These are phyloP conservation scores for Posidonia australis DNA, from an alignment of 106 monocot genomes.

Conservation along the genomic window DNA sequence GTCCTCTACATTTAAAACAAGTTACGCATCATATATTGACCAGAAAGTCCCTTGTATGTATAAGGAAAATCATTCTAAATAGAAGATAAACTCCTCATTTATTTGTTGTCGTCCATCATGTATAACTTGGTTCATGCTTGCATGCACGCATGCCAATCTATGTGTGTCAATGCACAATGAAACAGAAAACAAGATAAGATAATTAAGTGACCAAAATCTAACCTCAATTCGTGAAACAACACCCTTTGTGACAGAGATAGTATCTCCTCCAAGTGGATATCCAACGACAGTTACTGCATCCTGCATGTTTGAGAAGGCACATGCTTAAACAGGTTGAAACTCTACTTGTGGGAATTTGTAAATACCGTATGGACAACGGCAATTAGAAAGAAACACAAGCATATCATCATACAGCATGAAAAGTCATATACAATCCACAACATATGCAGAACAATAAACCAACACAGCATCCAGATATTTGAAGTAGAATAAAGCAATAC, in stretches of 20 bases:
- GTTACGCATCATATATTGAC: too few species aligned
- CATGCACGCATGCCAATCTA: too few species aligned
- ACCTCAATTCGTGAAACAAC: conserved; percentile 98
- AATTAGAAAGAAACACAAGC: not conserved
- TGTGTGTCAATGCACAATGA: not conserved
- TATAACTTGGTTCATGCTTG: too few species aligned
- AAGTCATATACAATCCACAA: not conserved
- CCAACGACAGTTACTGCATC: conserved; percentile 96
- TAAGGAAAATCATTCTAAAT: too few species aligned
- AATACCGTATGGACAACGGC: not conserved
- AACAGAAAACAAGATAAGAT: not conserved
- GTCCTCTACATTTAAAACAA: too few species aligned
- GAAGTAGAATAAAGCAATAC: too few species aligned
- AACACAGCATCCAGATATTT: too few species aligned
- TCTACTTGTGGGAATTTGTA: not conserved
- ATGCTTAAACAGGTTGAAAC: not conserved
- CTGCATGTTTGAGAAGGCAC: conserved; percentile 29
- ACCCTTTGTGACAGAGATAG: conserved; percentile 96
- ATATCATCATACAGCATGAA: not conserved
- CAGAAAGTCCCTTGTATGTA: too few species aligned
- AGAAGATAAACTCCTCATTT: too few species aligned
- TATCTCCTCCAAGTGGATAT: conserved; percentile 95
- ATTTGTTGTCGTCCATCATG: too few species aligned
- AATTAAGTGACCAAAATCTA: not conserved
- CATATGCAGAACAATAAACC: not conserved